Percentiles rank a stretch among this genome's conserved stretches.
Evolutionary conservation across 2,329 filamentous ascomycete species (phyloP).

Genomic region (Diaporthe vaccinii): DNA sequence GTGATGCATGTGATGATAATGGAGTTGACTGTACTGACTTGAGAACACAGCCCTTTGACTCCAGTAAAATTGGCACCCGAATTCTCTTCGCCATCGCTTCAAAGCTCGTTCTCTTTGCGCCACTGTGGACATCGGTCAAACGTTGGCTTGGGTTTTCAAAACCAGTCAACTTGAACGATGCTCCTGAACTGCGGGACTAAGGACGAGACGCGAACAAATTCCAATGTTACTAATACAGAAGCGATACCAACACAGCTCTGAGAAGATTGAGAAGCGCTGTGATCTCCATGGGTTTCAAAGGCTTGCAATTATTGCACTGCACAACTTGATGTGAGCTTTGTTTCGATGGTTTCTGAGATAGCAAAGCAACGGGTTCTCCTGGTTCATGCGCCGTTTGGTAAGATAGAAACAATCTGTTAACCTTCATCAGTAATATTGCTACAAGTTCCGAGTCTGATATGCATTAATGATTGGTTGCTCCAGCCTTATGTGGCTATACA

Average conservation of each 20-base stretch:
- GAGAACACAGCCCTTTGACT: conserved; percentile 1
- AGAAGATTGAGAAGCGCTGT: background rate
- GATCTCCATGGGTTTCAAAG: background rate
- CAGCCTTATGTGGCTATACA: no score
- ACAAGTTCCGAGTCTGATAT: no score
- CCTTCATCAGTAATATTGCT: no score
- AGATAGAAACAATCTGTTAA: no score
- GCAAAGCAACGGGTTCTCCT: background rate
- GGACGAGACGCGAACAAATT: background rate
- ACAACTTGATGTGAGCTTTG: background rate
- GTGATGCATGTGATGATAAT: background rate
- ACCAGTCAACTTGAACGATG: background rate
- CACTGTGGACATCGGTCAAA: background rate
- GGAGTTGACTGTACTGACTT: background rate
- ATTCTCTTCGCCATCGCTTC: conserved; percentile 1
- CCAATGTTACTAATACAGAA: no score
- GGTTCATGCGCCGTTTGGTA: no score
- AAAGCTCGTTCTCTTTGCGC: background rate
- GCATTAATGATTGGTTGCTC: no score
- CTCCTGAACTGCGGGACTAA: background rate
- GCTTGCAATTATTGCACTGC: background rate
- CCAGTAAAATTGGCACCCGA: background rate
- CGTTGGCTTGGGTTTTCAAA: background rate
- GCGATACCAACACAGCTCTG: background rate
- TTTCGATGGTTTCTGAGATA: background rate